phyloP scores from a whole-genome alignment of 1,284 basidiomycete genomes.

The Quambalaria eucalypti region DNA sequence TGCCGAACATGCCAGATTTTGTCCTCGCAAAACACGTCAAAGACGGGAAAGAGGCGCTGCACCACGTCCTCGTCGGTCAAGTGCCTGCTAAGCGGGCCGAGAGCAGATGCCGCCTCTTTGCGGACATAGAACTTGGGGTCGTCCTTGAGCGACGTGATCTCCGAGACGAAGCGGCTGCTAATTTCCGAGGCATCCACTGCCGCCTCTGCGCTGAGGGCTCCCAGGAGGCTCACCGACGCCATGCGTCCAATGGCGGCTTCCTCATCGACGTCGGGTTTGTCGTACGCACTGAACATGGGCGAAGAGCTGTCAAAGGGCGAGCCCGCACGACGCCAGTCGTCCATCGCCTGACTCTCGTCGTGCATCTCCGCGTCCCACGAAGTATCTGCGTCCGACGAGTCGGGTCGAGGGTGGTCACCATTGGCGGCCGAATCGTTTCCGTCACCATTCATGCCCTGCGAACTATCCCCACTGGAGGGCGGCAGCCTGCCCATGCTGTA shows the following conservation, averaged over 20 bases:
- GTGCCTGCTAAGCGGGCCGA: conserved; percentile 77
- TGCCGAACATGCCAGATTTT: conserved; percentile 75
- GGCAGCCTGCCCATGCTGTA: conserved; percentile 30
- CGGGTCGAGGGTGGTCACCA: neutral
- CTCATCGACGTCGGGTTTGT: conserved; percentile 38
- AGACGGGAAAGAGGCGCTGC: conserved; percentile 56
- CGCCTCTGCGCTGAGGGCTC: conserved; percentile 57
- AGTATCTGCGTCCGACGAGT: neutral
- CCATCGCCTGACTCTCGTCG: conserved; percentile 3
- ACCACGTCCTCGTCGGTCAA: conserved; percentile 62
- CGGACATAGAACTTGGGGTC: conserved; percentile 77
- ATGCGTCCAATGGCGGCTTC: conserved; percentile 79
- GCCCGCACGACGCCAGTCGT: conserved; percentile 3
- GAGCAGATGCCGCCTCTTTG: conserved; percentile 77
- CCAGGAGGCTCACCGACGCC: conserved; percentile 86
- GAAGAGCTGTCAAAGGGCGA: conserved; percentile 3
- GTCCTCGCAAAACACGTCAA: conserved; percentile 65
- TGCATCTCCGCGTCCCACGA: conserved; percentile 9
- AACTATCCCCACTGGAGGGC: neutral
- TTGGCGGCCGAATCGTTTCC: neutral
- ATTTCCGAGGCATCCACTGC: conserved; percentile 55
- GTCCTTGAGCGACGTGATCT: conserved; percentile 67
- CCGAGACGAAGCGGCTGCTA: conserved; percentile 64
- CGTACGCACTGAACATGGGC: conserved; percentile 14
- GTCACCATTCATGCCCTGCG: neutral